Evolutionary conservation across 1,284 basidiomycete species (phyloP).

Genomic region (Ceratobasidium sp.): DNA sequence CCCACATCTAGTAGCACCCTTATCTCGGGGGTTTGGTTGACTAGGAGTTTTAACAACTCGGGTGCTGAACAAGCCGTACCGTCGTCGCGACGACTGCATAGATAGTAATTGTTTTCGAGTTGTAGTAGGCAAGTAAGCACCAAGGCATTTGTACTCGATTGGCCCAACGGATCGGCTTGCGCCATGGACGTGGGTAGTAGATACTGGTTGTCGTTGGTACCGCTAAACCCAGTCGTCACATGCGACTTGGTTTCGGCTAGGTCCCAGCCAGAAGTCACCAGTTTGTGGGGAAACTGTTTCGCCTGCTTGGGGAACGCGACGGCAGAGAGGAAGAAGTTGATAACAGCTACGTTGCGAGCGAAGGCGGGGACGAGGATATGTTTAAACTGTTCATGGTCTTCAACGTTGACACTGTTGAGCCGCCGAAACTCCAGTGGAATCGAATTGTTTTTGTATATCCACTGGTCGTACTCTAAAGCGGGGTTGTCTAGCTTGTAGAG

Average conservation of each 20-base stretch:
- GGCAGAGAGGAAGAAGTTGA: slow-evolving; percentile 64
- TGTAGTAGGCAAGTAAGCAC: slow-evolving; percentile 61
- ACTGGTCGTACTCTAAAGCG: slow-evolving; percentile 57
- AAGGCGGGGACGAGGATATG: slow-evolving; percentile 55
- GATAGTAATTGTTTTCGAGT: slow-evolving; percentile 58
- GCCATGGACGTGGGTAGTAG: slow-evolving; percentile 61
- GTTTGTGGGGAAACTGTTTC: slow-evolving; percentile 61
- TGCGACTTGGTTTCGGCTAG: slow-evolving; percentile 57
- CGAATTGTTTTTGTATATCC: slow-evolving; percentile 52
- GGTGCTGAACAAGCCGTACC: slow-evolving; percentile 50
- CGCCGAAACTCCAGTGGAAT: slow-evolving; percentile 53
- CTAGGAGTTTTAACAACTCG: slow-evolving; percentile 55
- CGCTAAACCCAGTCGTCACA: slow-evolving; percentile 64
- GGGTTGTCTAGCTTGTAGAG: slow-evolving; percentile 62
- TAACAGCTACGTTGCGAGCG: slow-evolving; percentile 54
- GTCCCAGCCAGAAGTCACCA: slow-evolving; percentile 66
- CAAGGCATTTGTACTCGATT: slow-evolving; percentile 62
- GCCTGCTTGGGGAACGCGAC: slow-evolving; percentile 63
- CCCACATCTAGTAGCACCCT: slow-evolving; percentile 65
- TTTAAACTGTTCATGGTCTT: slow-evolving; percentile 56
- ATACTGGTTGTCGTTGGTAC: slow-evolving; percentile 65
- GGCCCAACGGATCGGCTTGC: slow-evolving; percentile 59
- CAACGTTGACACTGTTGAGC: slow-evolving; percentile 58
- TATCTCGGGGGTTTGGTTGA: slow-evolving; percentile 55
- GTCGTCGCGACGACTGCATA: slow-evolving; percentile 47